Conservation (phyloP, 768 basidiomycete genomes). For the Candolleomyces eurysporus region DNA sequence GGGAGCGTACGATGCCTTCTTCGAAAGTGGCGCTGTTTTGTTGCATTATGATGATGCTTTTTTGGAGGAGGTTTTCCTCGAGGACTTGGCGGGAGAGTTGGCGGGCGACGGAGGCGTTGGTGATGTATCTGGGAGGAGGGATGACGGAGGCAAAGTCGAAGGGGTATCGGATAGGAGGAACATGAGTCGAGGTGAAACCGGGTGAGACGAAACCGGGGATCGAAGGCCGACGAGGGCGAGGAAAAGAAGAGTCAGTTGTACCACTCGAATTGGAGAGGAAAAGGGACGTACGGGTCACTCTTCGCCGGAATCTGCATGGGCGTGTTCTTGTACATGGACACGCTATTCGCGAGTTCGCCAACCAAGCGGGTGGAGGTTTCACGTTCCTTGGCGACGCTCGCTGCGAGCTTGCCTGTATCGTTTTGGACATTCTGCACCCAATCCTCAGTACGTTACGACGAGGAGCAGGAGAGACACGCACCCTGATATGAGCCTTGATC, state of each 20-base stretch:
- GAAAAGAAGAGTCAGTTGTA: background rate
- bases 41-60: constrained; percentile 97
- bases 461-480: constrained; percentile 22
- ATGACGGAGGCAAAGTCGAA: background rate
- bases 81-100: constrained; percentile 91
- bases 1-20: constrained; percentile 89
- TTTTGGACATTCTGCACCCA: constrained; percentile 79
- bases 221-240: background rate
- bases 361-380: constrained; percentile 84
- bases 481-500: constrained; percentile 98
- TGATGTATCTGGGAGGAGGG: constrained; percentile 48
- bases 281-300: constrained; percentile 72
- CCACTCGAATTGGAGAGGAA: background rate
- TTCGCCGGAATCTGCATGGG: constrained; percentile 81
- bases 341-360: constrained; percentile 80
- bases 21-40: constrained; percentile 97
- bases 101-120: constrained; percentile 67
- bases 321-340: constrained; percentile 93
- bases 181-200: no score
- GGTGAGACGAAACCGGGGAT: background rate
- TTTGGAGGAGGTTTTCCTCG: constrained; percentile 97
- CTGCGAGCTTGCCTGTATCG: constrained; percentile 90
- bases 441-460: background rate
- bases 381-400: constrained; percentile 89
- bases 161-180: background rate